Base-by-base conservation (phyloP, 805 yeast genomes). In the Teunomyces barrocoloradensis region DNA sequence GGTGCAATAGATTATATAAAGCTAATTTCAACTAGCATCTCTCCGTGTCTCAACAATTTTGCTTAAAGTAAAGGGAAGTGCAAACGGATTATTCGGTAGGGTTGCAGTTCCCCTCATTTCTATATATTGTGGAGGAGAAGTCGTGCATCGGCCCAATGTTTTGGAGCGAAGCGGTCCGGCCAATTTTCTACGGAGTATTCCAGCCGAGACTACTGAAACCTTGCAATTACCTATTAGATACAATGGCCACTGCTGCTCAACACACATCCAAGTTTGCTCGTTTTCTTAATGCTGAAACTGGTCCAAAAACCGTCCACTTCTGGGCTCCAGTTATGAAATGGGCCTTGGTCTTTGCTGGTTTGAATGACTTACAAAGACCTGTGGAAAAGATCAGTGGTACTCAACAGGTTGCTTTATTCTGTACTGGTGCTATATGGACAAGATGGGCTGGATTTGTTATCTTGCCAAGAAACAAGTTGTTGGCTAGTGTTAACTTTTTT, bases 391-490 rank as follows among this genome's bases (percentile, higher is more conserved):
- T 92, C 43, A 84, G 94, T 32, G 97, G 97, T 48, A 84, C 96
- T 20, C 96, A 88, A 69, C 91, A 87, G 71, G 64, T 81, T 50
- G 96, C 98, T 1, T 76, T 92, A 48, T 78, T 87, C 58, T 90
- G 91, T 41, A 92, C 99, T 1, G 99, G 97, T 46, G 81, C 82
- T 45, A 89, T 92, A 59, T 92, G 99, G 99, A 92, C 99, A 30
- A 82, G 99, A 68, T 92, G 98, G 98, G 90, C 97, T 12, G 78
- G 76, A 1, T 80, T 91, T 69, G 94, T 91, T 53, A 92, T 92
- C 63, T 82, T 74, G 54, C 99, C 99, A 36, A 85, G 86, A 71
- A 92, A 92, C 70, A 77, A 78, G 57, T 73, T 94, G 51, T 77
- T 94, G 55, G 99, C 98, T 3, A 82, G 92, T 25, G 99, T 92